A percentile compares a stretch with the other conserved stretches of the same genome.
phyloP scores from a whole-genome alignment of 306 rosid genomes.

The Sicyos baderoa region DNA sequence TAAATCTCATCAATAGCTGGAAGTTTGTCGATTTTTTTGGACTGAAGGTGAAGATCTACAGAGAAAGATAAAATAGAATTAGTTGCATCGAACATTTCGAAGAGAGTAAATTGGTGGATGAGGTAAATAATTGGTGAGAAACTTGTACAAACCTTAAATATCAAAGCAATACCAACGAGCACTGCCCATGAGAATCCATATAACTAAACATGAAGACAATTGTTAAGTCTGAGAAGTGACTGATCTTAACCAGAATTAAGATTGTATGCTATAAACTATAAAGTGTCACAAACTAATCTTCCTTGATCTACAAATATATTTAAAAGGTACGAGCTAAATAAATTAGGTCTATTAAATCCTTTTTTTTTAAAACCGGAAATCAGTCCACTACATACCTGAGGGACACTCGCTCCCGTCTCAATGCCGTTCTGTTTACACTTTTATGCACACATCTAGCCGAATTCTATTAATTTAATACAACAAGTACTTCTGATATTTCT shows the following conservation, averaged over 20 bases:
- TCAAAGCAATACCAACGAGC: constrained; percentile 57
- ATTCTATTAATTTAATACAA: background rate
- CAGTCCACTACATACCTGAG: too few relatives aligned
- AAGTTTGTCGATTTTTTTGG: constrained; percentile 59
- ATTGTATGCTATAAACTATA: background rate
- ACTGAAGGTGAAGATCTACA: constrained; percentile 78
- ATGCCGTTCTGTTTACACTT: background rate
- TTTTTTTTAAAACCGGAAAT: too few relatives aligned
- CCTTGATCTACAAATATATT: background rate
- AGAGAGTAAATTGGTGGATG: background rate
- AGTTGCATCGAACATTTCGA: background rate
- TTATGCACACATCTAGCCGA: background rate
- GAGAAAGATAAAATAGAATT: constrained; percentile 14
- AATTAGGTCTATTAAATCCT: too few relatives aligned
- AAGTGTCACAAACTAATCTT: background rate
- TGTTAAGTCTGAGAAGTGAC: constrained; percentile 19
- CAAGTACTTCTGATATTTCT: background rate
- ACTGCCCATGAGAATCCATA: constrained; percentile 94
- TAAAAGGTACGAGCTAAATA: background rate
- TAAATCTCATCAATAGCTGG: constrained; percentile 67
- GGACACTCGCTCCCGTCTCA: too few relatives aligned
- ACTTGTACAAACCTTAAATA: constrained; percentile 68
- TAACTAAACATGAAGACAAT: constrained; percentile 36
- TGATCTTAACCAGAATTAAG: constrained; percentile 1
- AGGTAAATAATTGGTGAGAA: constrained; percentile 6